Evolutionary conservation across 2,329 filamentous ascomycete genomes (phyloP).

Genomic region (Penicillium corylophilum): DNA sequence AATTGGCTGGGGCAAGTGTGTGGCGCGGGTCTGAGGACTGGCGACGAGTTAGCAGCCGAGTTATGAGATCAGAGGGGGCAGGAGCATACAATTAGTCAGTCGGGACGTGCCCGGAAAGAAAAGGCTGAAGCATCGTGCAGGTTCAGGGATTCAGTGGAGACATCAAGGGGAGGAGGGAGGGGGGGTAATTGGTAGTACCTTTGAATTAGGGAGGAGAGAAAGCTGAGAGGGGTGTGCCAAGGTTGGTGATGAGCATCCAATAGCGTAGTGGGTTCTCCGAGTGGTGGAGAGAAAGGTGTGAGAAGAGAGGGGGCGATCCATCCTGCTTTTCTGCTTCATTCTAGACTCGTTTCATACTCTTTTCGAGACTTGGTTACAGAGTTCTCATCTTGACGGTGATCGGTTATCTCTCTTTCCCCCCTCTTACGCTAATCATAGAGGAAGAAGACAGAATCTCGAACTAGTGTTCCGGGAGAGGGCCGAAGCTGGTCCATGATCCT

Average conservation of each 20-base stretch:
- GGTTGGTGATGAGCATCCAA: neutral
- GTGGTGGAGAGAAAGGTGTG: neutral
- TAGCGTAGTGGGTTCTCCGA: neutral
- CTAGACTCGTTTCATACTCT: neutral
- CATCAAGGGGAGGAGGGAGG: neutral
- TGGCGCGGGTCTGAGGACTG: neutral
- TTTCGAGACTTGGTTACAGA: neutral
- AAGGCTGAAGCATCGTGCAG: neutral
- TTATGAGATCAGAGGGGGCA: conserved; percentile 42
- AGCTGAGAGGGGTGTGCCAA: neutral
- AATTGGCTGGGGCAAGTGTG: neutral
- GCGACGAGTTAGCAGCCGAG: neutral
- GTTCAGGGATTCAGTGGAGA: neutral
- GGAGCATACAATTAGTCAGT: conserved; percentile 50
- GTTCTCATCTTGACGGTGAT: neutral
- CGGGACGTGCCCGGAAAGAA: neutral
- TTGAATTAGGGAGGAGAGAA: neutral
- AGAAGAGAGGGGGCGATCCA: conserved; percentile 53
- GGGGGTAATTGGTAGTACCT: neutral
- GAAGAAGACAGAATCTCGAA: neutral
- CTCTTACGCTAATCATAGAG: too few relatives aligned
- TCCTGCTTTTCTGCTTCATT: neutral
- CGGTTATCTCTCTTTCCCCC: neutral
- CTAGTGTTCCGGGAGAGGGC: neutral
- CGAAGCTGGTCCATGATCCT: neutral